These are phyloP conservation scores for Diaporthe eres DNA, from an alignment of 2,329 filamentous ascomycete species.

Conservation along the genomic window DNA sequence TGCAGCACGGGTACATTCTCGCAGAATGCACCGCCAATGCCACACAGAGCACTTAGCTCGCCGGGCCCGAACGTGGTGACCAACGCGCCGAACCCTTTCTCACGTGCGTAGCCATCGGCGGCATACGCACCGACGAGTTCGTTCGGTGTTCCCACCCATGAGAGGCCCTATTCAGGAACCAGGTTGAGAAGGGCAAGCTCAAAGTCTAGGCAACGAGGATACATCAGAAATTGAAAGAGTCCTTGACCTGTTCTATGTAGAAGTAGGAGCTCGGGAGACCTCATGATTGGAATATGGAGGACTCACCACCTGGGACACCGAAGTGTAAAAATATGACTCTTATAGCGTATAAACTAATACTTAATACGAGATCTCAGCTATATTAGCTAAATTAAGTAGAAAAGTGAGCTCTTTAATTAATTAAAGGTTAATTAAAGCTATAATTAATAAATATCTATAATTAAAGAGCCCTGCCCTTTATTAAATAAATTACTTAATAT, in stretches of 20 bases:
- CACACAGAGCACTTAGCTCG: conserved; percentile 68
- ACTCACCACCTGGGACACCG: conserved; percentile 60
- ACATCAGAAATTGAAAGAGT: background rate
- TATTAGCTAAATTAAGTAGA: no score
- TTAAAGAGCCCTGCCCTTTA: no score
- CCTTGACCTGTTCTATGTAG: background rate
- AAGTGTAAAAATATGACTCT: conserved; percentile 43
- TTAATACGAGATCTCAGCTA: no score
- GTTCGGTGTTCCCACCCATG: conserved; percentile 66
- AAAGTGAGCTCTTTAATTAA: no score
- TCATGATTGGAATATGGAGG: background rate
- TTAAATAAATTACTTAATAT: no score
- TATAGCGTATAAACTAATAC: no score
- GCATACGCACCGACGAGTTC: conserved; percentile 72
- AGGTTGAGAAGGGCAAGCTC: conserved; percentile 68
- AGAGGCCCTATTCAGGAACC: conserved; percentile 59
- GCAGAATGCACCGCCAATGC: conserved; percentile 68
- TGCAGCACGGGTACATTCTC: conserved; percentile 70
- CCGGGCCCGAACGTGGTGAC: conserved; percentile 73
- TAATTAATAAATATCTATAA: no score
- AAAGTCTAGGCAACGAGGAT: conserved; percentile 56
- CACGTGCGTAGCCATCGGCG: conserved; percentile 72
- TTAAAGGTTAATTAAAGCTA: no score
- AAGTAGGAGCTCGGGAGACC: background rate
- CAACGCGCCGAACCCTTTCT: conserved; percentile 69